Percentiles rank a stretch among this genome's conserved stretches.
phyloP scores from a whole-genome alignment of 73 alveolate species.

The Paramecium tetraurelia region DNA sequence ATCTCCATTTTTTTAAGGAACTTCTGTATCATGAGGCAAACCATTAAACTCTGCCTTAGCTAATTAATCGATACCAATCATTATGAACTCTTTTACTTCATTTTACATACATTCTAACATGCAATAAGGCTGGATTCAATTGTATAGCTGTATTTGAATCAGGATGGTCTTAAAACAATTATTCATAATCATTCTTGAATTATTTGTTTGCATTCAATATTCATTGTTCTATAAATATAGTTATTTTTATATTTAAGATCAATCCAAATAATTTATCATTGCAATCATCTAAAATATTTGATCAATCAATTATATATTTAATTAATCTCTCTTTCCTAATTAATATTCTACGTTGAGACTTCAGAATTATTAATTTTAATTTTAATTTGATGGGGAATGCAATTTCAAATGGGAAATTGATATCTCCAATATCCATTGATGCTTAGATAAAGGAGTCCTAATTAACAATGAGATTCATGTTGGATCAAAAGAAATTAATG shows the following conservation, averaged over 20 bases:
- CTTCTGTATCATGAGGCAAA: not conserved
- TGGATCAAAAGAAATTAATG: not conserved
- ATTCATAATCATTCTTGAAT: not conserved
- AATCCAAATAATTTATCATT: not conserved
- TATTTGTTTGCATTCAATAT: not conserved
- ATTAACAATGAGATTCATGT: not conserved
- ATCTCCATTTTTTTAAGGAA: not conserved
- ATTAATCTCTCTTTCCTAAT: not conserved
- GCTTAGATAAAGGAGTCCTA: not conserved
- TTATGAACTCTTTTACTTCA: not conserved
- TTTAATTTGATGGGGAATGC: not conserved
- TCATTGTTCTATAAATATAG: too few species aligned
- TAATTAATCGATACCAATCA: not conserved
- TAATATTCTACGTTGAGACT: not conserved
- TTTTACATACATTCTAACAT: not conserved
- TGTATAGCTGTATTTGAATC: not conserved
- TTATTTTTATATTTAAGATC: not conserved
- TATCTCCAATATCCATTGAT: not conserved
- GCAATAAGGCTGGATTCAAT: not conserved
- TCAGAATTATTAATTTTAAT: not conserved
- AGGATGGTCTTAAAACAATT: not conserved
- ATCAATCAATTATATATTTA: not conserved
- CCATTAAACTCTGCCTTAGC: not conserved
- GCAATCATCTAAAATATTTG: too few species aligned
- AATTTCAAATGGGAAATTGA: slow-evolving; percentile 15